Evolutionary conservation across 1,284 basidiomycete species (phyloP), one percentile per base, ranked within the genome.

Genomic region (Leucoagaricus sp.): DNA sequence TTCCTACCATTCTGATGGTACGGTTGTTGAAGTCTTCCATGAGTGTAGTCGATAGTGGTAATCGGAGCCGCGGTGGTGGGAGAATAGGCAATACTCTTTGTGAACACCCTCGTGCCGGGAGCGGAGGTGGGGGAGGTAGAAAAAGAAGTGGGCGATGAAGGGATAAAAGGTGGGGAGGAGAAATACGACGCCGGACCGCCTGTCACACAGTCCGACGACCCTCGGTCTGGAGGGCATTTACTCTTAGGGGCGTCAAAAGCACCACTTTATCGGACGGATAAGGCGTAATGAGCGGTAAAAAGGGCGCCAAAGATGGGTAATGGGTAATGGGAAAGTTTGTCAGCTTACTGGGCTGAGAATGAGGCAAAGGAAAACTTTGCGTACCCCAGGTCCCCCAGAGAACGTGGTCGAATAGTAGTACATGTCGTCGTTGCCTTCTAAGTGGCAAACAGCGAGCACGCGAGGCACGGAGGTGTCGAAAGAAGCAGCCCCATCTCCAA

Each of bases 121-220:
- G 57, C 42, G 40, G 53, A 60, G 58, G 60, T 60, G 57, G 58
- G 63, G 59, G 63, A 64, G 53, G 63, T 63, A 52, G 62, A 65
- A 59, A 68, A 71, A 66, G 60, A 69, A 61, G 68, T 67, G 53
- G 72, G 72, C 62, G 75, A 75, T 67, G 78, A 69, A 60, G 78
- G 76, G 67, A 75, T 69, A 55, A 73, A 75, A 63, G 73, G 53
- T 55, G 61, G 72, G 66, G 75, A 75, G 70, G 78, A 71, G 65
- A 78, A 74, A 61, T 72, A 74, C 69, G 81, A 77, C 91, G 89
- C 82, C 84, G 82, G 82, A 79, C 84, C 81, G 89, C 83, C 90
- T 93, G 87, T 93, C 90, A 93, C 90, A 85, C 89, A 87, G 82
- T 82, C 85, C 81, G 84, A 86, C 89, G 90, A 93, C 90, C 90